Conservation (phyloP, 1,284 basidiomycete species). For the Leccinum angustisporum region DNA sequence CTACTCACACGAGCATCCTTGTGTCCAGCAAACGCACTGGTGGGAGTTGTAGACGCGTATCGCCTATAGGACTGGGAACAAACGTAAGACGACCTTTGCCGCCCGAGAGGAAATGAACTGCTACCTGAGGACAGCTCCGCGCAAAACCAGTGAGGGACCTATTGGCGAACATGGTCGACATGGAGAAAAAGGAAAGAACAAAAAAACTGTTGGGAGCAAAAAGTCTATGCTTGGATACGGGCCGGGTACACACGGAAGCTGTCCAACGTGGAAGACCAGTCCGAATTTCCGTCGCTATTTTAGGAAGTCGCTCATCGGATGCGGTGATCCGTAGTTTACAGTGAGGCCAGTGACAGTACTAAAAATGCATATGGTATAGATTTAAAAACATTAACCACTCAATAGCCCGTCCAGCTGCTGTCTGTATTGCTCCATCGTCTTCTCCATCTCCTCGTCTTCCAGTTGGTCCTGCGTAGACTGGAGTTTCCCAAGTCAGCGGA, state of each 20-base stretch:
- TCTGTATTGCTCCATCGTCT: constrained; percentile 85
- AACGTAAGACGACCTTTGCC: constrained; percentile 14
- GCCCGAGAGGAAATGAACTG: constrained; percentile 14
- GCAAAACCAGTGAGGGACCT: constrained; percentile 55
- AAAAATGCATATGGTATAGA: constrained; percentile 23
- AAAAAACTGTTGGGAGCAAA: constrained; percentile 10
- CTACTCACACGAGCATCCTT: constrained; percentile 79
- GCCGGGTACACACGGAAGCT: constrained; percentile 27
- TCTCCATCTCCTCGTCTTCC: constrained; percentile 80
- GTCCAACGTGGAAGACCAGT: constrained; percentile 20
- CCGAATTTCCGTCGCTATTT: constrained; percentile 8
- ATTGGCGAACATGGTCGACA: constrained; percentile 53
- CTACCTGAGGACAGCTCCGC: constrained; percentile 48
- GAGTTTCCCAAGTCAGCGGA: constrained; percentile 11
- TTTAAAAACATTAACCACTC: constrained; percentile 50
- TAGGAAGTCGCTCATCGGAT: constrained; percentile 4
- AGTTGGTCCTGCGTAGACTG: constrained; percentile 57
- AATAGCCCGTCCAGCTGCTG: constrained; percentile 83
- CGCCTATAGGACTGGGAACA: constrained; percentile 50
- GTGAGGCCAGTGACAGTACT: not conserved
- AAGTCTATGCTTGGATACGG: constrained; percentile 1
- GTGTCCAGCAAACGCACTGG: constrained; percentile 84
- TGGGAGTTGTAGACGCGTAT: constrained; percentile 75
- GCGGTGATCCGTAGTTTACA: constrained; percentile 13
- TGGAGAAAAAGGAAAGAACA: constrained; percentile 2